Conservation (phyloP, 169 alveolate genomes). For the Plasmodium adleri region DNA sequence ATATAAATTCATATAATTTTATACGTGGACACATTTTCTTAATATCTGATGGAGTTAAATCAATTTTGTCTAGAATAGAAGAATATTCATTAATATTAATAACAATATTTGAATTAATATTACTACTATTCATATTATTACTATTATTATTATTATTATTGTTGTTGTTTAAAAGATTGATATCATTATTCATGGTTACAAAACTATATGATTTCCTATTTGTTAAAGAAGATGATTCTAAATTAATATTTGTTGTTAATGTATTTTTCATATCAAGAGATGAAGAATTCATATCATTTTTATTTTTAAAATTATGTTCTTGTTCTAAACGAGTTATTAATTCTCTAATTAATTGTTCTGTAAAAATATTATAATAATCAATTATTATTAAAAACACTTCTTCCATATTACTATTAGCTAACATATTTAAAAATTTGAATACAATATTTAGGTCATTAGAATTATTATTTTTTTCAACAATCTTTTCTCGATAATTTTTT, state of each 20-base stretch:
- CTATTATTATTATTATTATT: no score
- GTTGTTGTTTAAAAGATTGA: neutral
- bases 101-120: neutral
- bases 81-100: conserved; percentile 68
- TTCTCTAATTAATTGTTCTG: conserved; percentile 89
- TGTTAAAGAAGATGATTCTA: conserved; percentile 17
- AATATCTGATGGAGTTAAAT: conserved; percentile 59
- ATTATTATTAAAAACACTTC: conserved; percentile 97
- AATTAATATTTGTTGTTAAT: neutral
- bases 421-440: conserved; percentile 79
- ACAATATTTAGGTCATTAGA: conserved; percentile 79
- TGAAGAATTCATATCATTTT: conserved; percentile 53
- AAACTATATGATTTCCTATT: conserved; percentile 65
- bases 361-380: conserved; percentile 97
- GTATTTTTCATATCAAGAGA: conserved; percentile 23
- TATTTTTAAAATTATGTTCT: conserved; percentile 78
- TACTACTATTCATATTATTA: neutral
- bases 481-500: conserved; percentile 81
- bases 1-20: conserved; percentile 66
- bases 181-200: conserved; percentile 45
- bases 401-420: conserved; percentile 91
- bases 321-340: conserved; percentile 83
- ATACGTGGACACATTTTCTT: conserved; percentile 64
- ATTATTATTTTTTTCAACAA: conserved; percentile 79
- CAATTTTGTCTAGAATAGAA: conserved; percentile 62